Evolutionary conservation across 2,329 filamentous ascomycete species (phyloP).

Genomic region (Phialophora macrospora): DNA sequence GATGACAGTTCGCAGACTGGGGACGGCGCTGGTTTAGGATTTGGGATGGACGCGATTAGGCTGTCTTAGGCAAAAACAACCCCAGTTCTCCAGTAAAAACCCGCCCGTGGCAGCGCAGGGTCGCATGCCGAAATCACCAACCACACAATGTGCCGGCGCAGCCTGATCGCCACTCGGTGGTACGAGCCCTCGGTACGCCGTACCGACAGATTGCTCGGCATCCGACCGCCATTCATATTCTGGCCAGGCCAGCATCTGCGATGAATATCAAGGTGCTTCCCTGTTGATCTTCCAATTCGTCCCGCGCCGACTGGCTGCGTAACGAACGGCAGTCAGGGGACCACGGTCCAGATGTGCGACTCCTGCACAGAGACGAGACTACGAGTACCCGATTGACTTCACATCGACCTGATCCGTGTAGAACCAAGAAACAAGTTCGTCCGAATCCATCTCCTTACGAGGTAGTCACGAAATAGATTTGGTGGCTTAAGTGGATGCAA

Average conservation of each 20-base stretch:
- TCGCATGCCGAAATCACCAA: constrained; percentile 1
- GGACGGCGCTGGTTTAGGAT: not conserved
- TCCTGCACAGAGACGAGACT: not conserved
- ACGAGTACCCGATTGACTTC: not conserved
- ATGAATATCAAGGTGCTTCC: not conserved
- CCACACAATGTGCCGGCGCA: constrained; percentile 1
- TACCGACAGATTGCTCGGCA: not conserved
- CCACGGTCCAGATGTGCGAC: not conserved
- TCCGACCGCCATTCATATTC: not conserved
- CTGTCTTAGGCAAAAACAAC: constrained; percentile 9
- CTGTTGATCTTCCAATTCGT: constrained; percentile 1
- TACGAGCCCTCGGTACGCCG: too few relatives aligned
- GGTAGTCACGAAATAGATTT: not conserved
- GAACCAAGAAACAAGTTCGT: not conserved
- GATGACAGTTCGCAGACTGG: not conserved
- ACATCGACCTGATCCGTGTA: not conserved
- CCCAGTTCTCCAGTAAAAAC: constrained; percentile 1
- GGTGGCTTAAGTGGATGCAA: constrained; percentile 3
- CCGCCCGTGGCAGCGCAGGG: not conserved
- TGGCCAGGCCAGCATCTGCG: not conserved
- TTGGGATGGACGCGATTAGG: not conserved
- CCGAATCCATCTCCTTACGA: not conserved
- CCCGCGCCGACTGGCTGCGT: constrained; percentile 12
- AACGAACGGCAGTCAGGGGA: constrained; percentile 2
- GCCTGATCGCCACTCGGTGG: constrained; percentile 5